A percentile compares a stretch with the other conserved stretches of the same genome.
These are phyloP conservation scores for Astrocystis sublimbata DNA, from an alignment of 495 filamentous ascomycete genomes.

Conservation along the genomic window DNA sequence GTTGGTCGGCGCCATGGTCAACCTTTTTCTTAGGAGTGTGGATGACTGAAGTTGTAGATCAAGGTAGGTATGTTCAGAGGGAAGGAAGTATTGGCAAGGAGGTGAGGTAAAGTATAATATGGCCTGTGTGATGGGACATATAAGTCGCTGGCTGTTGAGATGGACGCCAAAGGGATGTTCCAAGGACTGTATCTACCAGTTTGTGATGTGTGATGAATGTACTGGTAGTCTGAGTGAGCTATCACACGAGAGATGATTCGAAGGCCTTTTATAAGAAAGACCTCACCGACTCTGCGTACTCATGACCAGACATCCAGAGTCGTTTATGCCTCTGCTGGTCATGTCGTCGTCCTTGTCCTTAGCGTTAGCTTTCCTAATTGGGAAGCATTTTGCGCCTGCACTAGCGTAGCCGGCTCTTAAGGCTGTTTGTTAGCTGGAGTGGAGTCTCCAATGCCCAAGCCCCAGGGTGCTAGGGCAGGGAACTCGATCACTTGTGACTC, in stretches of 20 bases:
- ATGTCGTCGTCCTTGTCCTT: background rate
- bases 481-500: background rate
- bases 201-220: too few relatives aligned
- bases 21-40: background rate
- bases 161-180: too few relatives aligned
- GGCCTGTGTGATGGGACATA: too few relatives aligned
- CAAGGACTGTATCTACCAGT: too few relatives aligned
- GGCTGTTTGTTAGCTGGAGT: background rate
- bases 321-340: background rate
- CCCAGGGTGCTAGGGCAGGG: too few relatives aligned
- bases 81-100: too few relatives aligned
- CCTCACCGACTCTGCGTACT: background rate
- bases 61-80: background rate
- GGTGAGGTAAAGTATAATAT: too few relatives aligned
- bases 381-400: conserved; percentile 11
- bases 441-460: background rate
- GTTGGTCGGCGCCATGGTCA: background rate
- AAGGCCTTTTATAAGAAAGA: background rate
- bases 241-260: background rate
- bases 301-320: background rate
- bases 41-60: background rate
- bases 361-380: background rate
- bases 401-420: background rate
- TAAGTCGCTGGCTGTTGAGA: too few relatives aligned
- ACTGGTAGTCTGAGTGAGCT: too few relatives aligned